Evolutionary conservation across 2,329 filamentous ascomycete genomes (phyloP).

Genomic region (Aureobasidium sp.): DNA sequence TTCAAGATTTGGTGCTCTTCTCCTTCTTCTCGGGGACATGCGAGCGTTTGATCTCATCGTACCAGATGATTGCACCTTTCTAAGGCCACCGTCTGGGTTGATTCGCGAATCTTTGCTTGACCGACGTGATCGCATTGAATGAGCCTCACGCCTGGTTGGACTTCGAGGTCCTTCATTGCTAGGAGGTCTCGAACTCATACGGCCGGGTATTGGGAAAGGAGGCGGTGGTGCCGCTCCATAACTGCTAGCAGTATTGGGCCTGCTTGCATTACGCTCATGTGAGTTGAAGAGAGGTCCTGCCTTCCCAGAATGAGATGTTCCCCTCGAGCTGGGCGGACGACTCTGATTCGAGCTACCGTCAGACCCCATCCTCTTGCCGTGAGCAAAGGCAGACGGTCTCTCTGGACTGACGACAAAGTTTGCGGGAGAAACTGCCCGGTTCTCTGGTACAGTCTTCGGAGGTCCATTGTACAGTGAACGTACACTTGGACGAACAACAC

Average conservation of each 20-base stretch:
- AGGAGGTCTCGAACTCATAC: slow-evolving; percentile 75
- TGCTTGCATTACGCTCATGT: background rate
- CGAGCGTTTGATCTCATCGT: slow-evolving; percentile 51
- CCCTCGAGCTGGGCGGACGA: background rate
- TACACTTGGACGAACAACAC: slow-evolving; percentile 8
- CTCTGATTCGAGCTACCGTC: background rate
- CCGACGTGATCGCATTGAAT: background rate
- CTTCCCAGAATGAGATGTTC: background rate
- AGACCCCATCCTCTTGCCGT: background rate
- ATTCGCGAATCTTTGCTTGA: slow-evolving; percentile 10
- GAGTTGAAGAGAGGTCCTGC: background rate
- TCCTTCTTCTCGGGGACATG: slow-evolving; percentile 43
- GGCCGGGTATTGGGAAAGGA: slow-evolving; percentile 83
- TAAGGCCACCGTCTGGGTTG: slow-evolving; percentile 41
- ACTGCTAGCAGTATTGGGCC: slow-evolving; percentile 47
- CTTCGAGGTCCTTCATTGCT: slow-evolving; percentile 59
- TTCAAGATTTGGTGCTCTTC: slow-evolving; percentile 26
- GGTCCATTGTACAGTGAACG: slow-evolving; percentile 17
- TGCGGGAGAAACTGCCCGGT: slow-evolving; percentile 27
- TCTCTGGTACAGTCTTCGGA: slow-evolving; percentile 27
- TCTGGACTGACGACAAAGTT: slow-evolving; percentile 5
- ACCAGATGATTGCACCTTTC: slow-evolving; percentile 78
- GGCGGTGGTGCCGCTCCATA: slow-evolving; percentile 41
- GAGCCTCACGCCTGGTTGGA: slow-evolving; percentile 51
- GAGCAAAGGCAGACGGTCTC: background rate